Evolutionary conservation across 257 asterid species (phyloP), one percentile per base, ranked within the genome.

Genomic region (Cynanchum wilfordii): DNA sequence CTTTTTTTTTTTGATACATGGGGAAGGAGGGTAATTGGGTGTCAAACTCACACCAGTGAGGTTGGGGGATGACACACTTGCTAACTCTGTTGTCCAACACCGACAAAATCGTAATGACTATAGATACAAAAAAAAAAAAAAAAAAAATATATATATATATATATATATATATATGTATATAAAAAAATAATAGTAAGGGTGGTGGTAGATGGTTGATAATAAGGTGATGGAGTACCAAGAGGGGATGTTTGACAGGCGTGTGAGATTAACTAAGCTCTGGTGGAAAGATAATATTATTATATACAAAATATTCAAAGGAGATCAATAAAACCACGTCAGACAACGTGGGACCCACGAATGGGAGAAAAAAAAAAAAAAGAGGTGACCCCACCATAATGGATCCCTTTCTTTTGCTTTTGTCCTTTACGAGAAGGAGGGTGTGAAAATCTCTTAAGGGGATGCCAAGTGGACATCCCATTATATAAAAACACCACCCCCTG

Each of bases 321-420:
- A 56, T 29, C 44, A n/a, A 3, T 27, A 11, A 25, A 16, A 7
- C 75, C 79, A 76, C 75, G 75, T 76, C 47, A 44, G 75, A 75
- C 30, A 15, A 11, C 19, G 22, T 9, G 64, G 74, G 75, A 2
- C 70, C 79, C 54, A 4, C 0, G 5, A 5, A 60, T n/a, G 19
- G 52, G 52, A 2, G 1, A 42, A 42, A 42, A 42, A 38, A 38
- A 38, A 38, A 38, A 38, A 40, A 8, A 40, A 56, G 81, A 5
- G 82, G 54, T 77, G 86, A 58, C 90, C 89, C 89, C 89, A 73
- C 82, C 81, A 70, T 20, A 77, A 36, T 57, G 64, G 56, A 49
- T 66, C 58, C 33, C 60, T 22, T 50, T 73, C 70, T 68, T 77
- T 69, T 58, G 58, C 68, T 69, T 85, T 86, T 84, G 84, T 83